Percentiles rank a stretch among this genome's conserved stretches.
These are phyloP conservation scores for Populus davidiana DNA, from an alignment of 345 rosid species.

Conservation along the genomic window DNA sequence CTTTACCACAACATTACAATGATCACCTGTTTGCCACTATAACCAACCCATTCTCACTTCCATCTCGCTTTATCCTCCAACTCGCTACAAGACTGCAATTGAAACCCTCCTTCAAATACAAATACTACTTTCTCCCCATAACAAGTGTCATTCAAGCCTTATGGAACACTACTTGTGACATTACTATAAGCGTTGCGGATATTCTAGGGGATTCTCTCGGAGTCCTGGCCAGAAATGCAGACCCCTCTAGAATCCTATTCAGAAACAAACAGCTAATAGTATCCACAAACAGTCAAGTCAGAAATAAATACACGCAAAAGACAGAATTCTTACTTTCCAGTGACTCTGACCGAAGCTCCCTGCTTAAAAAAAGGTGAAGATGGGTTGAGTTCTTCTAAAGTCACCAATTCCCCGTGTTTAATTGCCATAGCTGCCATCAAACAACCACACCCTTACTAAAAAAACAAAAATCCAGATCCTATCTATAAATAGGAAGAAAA, in stretches of 20 bases:
- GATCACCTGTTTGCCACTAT: neutral
- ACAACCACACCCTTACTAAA: neutral
- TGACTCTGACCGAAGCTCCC: slow-evolving; percentile 63
- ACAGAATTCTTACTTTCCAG: slow-evolving; percentile 48
- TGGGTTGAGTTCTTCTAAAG: slow-evolving; percentile 49
- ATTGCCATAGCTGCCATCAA: slow-evolving; percentile 41
- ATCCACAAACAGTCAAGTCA: neutral
- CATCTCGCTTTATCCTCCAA: neutral
- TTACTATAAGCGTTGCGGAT: neutral
- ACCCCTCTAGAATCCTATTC: neutral
- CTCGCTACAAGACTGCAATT: neutral
- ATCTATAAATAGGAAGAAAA: neutral
- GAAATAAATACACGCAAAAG: neutral
- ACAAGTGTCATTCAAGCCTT: neutral
- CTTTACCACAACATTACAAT: neutral
- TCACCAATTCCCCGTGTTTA: slow-evolving; percentile 48
- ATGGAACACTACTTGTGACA: too few relatives aligned
- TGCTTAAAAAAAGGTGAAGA: slow-evolving; percentile 55
- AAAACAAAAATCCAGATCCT: neutral
- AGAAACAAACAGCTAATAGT: neutral
- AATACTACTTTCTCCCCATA: neutral
- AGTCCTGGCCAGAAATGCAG: neutral
- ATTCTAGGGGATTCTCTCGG: neutral
- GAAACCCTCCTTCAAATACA: neutral
- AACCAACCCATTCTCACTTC: neutral